A percentile compares a stretch with the other conserved stretches of the same genome.
These are phyloP conservation scores for Trichoderma breve DNA, from an alignment of 2,329 filamentous ascomycete species.

Conservation along the genomic window DNA sequence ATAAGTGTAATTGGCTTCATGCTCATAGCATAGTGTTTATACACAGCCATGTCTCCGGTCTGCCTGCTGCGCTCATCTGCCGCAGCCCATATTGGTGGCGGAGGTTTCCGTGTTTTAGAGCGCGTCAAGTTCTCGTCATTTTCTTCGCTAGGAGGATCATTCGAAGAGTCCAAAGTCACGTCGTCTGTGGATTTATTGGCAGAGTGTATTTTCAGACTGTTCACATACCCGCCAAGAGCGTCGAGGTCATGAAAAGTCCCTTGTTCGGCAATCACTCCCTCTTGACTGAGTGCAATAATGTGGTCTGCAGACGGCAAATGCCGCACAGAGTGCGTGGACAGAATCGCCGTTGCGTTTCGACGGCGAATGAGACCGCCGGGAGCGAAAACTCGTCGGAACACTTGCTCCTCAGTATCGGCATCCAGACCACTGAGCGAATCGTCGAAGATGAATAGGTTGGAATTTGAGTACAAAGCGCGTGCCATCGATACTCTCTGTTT, in stretches of 20 bases:
- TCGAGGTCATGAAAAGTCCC: constrained; percentile 30
- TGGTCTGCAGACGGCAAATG: constrained; percentile 42
- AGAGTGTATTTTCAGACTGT: constrained; percentile 36
- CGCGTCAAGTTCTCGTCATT: neutral
- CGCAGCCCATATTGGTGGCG: neutral
- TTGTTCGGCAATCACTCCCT: constrained; percentile 45
- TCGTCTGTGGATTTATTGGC: neutral
- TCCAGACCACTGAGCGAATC: constrained; percentile 43
- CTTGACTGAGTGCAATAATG: constrained; percentile 44
- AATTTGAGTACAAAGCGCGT: constrained; percentile 89
- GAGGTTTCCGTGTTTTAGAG: neutral
- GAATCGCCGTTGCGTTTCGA: constrained; percentile 39
- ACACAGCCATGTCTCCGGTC: constrained; percentile 34
- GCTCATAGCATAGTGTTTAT: constrained; percentile 36
- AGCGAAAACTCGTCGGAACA: constrained; percentile 45
- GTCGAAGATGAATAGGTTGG: constrained; percentile 68
- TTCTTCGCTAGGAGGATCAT: neutral
- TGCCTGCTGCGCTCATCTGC: constrained; percentile 29
- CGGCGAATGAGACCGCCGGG: constrained; percentile 40
- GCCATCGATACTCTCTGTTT: constrained; percentile 84
- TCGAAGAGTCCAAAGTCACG: neutral
- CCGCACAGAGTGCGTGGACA: constrained; percentile 38
- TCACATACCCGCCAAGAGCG: constrained; percentile 38
- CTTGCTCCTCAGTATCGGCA: constrained; percentile 42
- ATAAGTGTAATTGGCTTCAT: constrained; percentile 25